phyloP scores from a whole-genome alignment of 352 stramenopile species.

The Phytophthora crassamura region DNA sequence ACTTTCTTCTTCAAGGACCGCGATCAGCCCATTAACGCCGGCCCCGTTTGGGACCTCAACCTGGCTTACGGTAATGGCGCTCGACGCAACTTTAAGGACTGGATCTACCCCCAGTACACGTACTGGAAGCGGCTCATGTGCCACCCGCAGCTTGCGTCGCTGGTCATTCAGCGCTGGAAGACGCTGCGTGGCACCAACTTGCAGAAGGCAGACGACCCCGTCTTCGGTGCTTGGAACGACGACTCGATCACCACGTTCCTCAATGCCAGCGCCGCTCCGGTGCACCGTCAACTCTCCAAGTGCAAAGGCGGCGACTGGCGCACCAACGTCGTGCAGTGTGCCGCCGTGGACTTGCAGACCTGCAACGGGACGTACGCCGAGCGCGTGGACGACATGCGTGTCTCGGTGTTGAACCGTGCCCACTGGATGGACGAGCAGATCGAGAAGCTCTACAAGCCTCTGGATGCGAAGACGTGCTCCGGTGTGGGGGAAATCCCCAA shows the following conservation, averaged over 20 bases:
- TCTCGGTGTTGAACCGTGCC: slow-evolving; percentile 53
- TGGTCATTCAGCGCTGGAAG: slow-evolving; percentile 83
- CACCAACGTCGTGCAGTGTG: slow-evolving; percentile 60
- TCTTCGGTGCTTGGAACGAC: slow-evolving; percentile 60
- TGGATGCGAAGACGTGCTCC: slow-evolving; percentile 62
- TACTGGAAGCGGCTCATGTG: slow-evolving; percentile 86
- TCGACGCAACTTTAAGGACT: slow-evolving; percentile 59
- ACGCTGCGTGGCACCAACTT: slow-evolving; percentile 46
- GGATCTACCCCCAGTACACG: slow-evolving; percentile 80
- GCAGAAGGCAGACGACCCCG: slow-evolving; percentile 14
- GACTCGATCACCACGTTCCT: slow-evolving; percentile 57
- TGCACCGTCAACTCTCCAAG: slow-evolving; percentile 61
- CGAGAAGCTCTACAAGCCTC: slow-evolving; percentile 66
- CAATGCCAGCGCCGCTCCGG: slow-evolving; percentile 48
- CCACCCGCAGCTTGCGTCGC: slow-evolving; percentile 76
- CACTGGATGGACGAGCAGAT: slow-evolving; percentile 83
- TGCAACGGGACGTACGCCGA: slow-evolving; percentile 72
- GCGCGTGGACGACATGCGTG: slow-evolving; percentile 51
- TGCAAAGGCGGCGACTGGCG: slow-evolving; percentile 59
- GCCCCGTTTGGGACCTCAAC: slow-evolving; percentile 83
- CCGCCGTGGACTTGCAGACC: slow-evolving; percentile 53
- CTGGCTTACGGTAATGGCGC: slow-evolving; percentile 80
- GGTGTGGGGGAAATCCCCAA: slow-evolving; percentile 68
- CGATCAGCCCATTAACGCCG: slow-evolving; percentile 75
- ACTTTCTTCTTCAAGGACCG: slow-evolving; percentile 86